Percentiles rank a stretch among this genome's conserved stretches.
These are phyloP conservation scores for Dalbergia cultrata DNA, from an alignment of 306 rosid genomes.

Conservation along the genomic window DNA sequence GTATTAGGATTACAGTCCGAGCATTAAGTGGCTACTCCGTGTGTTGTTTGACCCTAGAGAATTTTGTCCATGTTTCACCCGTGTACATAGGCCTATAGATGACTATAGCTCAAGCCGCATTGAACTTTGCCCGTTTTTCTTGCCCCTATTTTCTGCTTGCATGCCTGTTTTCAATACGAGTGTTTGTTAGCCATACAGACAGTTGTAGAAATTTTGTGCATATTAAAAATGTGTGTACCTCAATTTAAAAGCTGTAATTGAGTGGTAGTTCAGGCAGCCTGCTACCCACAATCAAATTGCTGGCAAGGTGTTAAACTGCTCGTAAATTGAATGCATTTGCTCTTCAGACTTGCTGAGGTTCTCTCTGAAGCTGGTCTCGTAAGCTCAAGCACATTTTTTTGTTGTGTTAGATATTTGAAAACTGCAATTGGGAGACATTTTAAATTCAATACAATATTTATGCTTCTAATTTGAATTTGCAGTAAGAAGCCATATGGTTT, in stretches of 20 bases:
- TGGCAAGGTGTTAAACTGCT: slow-evolving; percentile 63
- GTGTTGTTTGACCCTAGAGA: not conserved
- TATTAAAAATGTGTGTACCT: not conserved
- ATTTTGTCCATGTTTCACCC: not conserved
- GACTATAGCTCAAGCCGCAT: not conserved
- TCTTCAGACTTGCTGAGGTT: slow-evolving; percentile 72
- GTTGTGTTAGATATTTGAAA: not conserved
- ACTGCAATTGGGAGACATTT: slow-evolving; percentile 1
- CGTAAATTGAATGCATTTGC: slow-evolving; percentile 58
- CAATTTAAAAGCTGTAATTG: slow-evolving; percentile 6
- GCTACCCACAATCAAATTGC: slow-evolving; percentile 46
- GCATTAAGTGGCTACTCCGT: not conserved
- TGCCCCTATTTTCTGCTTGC: not conserved
- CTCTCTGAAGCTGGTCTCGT: slow-evolving; percentile 75
- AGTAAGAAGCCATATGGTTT: not conserved
- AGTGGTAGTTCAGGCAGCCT: slow-evolving; percentile 75
- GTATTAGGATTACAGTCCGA: slow-evolving; percentile 2
- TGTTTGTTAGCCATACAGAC: not conserved
- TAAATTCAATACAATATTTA: not conserved
- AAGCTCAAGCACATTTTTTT: slow-evolving; percentile 58
- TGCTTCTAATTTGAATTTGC: not conserved
- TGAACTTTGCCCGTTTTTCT: not conserved
- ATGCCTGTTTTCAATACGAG: not conserved
- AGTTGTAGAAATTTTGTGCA: not conserved
- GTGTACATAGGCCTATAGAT: not conserved